Base-by-base conservation (phyloP, 805 yeast genomes). In the Ogataea naganishii region DNA sequence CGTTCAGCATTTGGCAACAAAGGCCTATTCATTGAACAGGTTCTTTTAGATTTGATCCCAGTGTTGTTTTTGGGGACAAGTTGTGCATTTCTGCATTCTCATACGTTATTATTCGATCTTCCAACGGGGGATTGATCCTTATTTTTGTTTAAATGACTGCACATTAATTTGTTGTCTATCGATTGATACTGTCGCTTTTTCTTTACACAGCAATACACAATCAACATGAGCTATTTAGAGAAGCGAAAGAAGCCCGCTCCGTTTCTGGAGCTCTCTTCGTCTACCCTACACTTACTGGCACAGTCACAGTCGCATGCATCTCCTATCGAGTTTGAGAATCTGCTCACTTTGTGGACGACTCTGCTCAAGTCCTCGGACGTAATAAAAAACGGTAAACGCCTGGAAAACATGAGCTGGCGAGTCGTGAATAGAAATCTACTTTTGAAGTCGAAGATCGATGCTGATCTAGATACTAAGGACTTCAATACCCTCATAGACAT, bases 301-400 rank as follows among this genome's bases (percentile, higher is more conserved):
- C 43, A 38, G 18, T 39, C 45, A 14, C 48, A 31, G 18, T 31
- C 28, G 24, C 40, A 40, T 14, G 29, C 34, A 4, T 31, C 45
- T 3, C 49, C 49, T 3, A 40, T 59, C 9, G 62, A 62, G 24
- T 44, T 63, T 22, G 64, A 60, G 31, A 58, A 57, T 29, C 58
- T 62, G 3, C 39, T 63, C 18, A 53, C 61, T 3, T 53, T 63
- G 15, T 62, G 67, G 64, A 58, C 65, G 7, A 63, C 66, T 2
- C 29, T 56, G 10, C 49, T 50, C 8, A 55, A 56, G 31, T 47
- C 56, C 2, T 44, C 55, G 15, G 51, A 47, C 25, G 44, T 46
- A 27, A 46, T 56, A 12, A 38, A 38, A 21, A 51, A 56, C 30
- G 62, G 62, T 17, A 46, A 45, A 27, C 35, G 63, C 28, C 37